Evolutionary conservation across 2,329 filamentous ascomycete genomes (phyloP), one percentile per base, ranked within the genome.

Genomic region (Fusarium palustre): DNA sequence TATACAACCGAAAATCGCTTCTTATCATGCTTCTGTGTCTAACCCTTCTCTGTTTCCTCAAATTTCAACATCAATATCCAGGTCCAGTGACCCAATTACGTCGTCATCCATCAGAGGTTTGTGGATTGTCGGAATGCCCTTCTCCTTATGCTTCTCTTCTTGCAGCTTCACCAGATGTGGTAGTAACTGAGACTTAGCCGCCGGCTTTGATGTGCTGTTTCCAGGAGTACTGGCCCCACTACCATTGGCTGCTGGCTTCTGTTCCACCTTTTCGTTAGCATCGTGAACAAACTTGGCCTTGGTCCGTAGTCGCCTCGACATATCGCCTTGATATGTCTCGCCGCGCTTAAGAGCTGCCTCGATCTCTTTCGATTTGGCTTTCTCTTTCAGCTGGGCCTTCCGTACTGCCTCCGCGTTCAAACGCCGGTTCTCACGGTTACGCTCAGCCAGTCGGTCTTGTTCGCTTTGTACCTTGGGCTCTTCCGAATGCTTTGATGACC

Each of bases 31-130:
- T 31, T 53, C 45, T 49, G 25, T 61, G 8, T n/a, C 55, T 41
- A 36, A 31, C 11, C 22, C 12, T 39, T 47, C 20, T 22, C 49
- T n/a, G 11, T 38, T 36, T 33, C 24, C 22, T 70, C 83, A 93
- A 72, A 97, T 93, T 71, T 97, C 94, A 74, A 97, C 90, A 73
- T 98, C 95, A 77, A 98, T 93, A 30, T 93, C 95, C 73, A 98
- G 82, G 78, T 98, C 96, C 83, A 98, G 83, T 28, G 90, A 87
- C 2, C 91, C 94, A 79, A 98, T 95, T 58, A 97, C 91, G 76
- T 98, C 96, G 76, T 98, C 96, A 66, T 97, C 94, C 84, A 92
- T 91, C 59, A 94, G 87, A 31, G 91, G 90, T 80, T 92, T 90
- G 75, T 95, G 92, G 49, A 93, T 91, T 15, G 89, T 89, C 5